These are phyloP conservation scores for Serpula lacrymans DNA, from an alignment of 768 basidiomycete species.

Conservation along the genomic window DNA sequence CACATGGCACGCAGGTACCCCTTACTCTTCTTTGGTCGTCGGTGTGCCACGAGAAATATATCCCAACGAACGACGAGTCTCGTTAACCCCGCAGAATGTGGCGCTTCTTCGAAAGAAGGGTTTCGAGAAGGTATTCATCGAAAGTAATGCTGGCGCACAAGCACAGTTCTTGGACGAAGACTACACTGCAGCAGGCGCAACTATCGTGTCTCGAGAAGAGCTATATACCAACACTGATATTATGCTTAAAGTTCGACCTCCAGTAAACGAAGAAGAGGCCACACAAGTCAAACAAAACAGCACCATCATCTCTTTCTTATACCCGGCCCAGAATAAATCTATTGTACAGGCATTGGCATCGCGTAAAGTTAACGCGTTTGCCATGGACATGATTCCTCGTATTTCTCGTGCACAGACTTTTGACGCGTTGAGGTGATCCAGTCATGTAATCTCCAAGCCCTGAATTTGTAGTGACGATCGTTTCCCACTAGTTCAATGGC, in stretches of 20 bases:
- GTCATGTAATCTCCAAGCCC: conserved; percentile 2
- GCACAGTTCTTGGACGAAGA: conserved; percentile 83
- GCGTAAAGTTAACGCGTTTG: conserved; percentile 69
- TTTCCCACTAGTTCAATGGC: conserved; percentile 69
- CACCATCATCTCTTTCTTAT: conserved; percentile 80
- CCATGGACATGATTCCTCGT: conserved; percentile 91
- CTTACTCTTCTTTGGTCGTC: conserved; percentile 71
- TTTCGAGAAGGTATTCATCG: conserved; percentile 68
- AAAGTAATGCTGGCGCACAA: conserved; percentile 62
- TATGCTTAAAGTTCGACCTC: conserved; percentile 83
- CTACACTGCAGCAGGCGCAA: conserved; percentile 76
- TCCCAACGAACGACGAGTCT: conserved; percentile 75
- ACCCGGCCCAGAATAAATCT: conserved; percentile 77
- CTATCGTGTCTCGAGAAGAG: conserved; percentile 67
- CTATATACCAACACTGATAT: conserved; percentile 71
- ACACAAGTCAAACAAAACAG: conserved; percentile 65
- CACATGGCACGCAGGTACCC: conserved; percentile 36
- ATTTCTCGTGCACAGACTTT: conserved; percentile 90
- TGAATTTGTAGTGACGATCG: conserved; percentile 2
- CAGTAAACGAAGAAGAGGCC: conserved; percentile 59
- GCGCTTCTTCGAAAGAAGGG: conserved; percentile 79
- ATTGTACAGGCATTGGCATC: conserved; percentile 68
- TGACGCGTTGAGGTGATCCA: conserved; percentile 72
- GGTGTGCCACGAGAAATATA: conserved; percentile 78
- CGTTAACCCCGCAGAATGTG: conserved; percentile 78